Percentiles rank a stretch among this genome's conserved stretches.
Evolutionary conservation across 2,329 filamentous ascomycete species (phyloP).

Genomic region (Calonectria hongkongensis): DNA sequence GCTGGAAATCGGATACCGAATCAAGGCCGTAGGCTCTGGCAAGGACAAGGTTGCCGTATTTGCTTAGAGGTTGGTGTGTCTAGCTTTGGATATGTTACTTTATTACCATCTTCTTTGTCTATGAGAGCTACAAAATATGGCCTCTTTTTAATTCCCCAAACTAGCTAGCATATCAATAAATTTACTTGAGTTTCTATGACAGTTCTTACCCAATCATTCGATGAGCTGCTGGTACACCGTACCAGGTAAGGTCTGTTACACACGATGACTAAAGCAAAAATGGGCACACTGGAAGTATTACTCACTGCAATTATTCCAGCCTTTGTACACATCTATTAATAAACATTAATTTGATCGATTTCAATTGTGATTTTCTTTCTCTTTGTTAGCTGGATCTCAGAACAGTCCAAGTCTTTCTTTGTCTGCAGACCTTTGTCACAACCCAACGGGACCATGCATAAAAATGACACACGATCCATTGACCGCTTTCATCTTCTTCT

Average conservation of each 20-base stretch:
- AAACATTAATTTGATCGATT: neutral
- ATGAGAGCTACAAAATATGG: neutral
- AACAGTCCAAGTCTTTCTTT: neutral
- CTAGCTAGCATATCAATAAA: constrained; percentile 7
- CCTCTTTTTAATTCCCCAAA: neutral
- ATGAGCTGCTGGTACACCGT: no score
- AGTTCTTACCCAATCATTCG: no score
- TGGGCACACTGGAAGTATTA: no score
- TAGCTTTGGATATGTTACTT: constrained; percentile 1
- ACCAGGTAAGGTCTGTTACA: no score
- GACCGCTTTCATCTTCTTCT: neutral
- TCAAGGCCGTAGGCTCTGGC: constrained; percentile 70
- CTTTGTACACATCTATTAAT: no score
- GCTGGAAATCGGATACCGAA: constrained; percentile 73
- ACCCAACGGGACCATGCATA: neutral
- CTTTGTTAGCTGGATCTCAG: neutral
- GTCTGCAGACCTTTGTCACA: neutral
- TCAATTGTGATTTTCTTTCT: neutral
- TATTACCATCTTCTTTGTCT: constrained; percentile 18
- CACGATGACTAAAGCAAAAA: no score
- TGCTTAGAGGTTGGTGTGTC: constrained; percentile 49
- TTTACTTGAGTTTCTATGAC: neutral
- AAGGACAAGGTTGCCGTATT: constrained; percentile 60
- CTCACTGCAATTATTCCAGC: no score
- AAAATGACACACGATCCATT: neutral